phyloP scores from a whole-genome alignment of 495 filamentous ascomycete species.

The Sordaria brevicollis region DNA sequence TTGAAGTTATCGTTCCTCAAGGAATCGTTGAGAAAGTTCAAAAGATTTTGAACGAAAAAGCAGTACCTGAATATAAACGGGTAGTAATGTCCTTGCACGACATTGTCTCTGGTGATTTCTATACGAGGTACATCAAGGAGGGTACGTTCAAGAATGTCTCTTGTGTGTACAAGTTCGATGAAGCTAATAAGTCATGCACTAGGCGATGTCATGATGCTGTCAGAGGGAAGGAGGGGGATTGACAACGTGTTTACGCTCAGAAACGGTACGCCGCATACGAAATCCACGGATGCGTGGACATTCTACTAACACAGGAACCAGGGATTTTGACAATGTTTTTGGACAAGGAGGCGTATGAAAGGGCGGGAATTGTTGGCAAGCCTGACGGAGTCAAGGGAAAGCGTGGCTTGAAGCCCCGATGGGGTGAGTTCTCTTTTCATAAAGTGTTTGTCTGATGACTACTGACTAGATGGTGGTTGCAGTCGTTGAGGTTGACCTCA shows the following conservation, averaged over 20 bases:
- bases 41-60: conserved; percentile 35
- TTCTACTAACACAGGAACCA: conserved; percentile 19
- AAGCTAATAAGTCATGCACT: neutral
- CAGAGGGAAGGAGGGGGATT: conserved; percentile 67
- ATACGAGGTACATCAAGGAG: conserved; percentile 75
- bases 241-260: conserved; percentile 69
- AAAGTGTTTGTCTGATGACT: no score
- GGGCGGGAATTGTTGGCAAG: conserved; percentile 71
- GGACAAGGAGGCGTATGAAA: conserved; percentile 76
- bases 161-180: neutral
- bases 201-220: conserved; percentile 89
- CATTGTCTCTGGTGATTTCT: conserved; percentile 68
- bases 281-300: neutral
- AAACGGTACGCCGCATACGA: conserved; percentile 43
- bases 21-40: conserved; percentile 50
- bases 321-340: conserved; percentile 68
- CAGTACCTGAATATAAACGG: conserved; percentile 46
- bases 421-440: conserved; percentile 24
- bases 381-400: conserved; percentile 48
- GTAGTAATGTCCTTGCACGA: conserved; percentile 66
- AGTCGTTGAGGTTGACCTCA: conserved; percentile 79
- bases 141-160: conserved; percentile 42
- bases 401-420: conserved; percentile 40
- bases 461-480: conserved; percentile 1
- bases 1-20: conserved; percentile 65